Base-by-base conservation (phyloP, 805 yeast genomes). In the Groenewaldozyma tartarivorans region DNA sequence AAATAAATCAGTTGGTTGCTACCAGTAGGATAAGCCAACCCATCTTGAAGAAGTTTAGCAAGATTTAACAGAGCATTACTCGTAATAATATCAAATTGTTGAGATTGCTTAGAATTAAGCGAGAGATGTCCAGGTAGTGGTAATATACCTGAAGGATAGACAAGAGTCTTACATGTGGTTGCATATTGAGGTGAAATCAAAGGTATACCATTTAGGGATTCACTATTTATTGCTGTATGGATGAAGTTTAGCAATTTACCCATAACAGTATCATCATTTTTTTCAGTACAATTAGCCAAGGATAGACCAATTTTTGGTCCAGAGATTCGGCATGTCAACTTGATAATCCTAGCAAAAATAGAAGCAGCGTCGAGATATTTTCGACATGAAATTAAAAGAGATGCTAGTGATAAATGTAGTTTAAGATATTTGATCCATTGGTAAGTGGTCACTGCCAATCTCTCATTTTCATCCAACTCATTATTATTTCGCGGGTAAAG, bases 41-140 rank as follows among this genome's bases (percentile, higher is more conserved):
- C 62, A 33, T 58, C 63, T 40, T 58, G 62, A 5, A 58, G 36
- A 9, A 57, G 48, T 30, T 58, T 58, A 4, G 62, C 61, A 20
- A 58, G 49, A 19, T 58, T 58, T 20, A 58, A 46, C n/a, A 58
- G 46, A 2, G 59, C 51, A 29, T 58, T 58, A 30, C 57, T 48
- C 11, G 49, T 48, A n/a, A 55, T 52, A 11, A 33, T 22, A 7
- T 49, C 46, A 20, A 52, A n/a, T 17, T 16, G n/a, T n/a, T n/a
- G n/a, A n/a, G n/a, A n/a, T n/a, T n/a, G n/a, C 15, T 13, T 34
- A n/a, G 37, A 34, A 16, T 15, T n/a, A 18, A 34, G 37, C 7
- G 37, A 27, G 7, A 34, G 15, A 13, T 34, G 32, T 16, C 37
- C 37, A 6, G 32, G 19, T 39, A 37, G 41, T 40, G 43, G 43